Evolutionary conservation across 179 eudicot genomes (phyloP), one percentile per base, ranked within the genome.

Genomic region (Silene noctiflora): DNA sequence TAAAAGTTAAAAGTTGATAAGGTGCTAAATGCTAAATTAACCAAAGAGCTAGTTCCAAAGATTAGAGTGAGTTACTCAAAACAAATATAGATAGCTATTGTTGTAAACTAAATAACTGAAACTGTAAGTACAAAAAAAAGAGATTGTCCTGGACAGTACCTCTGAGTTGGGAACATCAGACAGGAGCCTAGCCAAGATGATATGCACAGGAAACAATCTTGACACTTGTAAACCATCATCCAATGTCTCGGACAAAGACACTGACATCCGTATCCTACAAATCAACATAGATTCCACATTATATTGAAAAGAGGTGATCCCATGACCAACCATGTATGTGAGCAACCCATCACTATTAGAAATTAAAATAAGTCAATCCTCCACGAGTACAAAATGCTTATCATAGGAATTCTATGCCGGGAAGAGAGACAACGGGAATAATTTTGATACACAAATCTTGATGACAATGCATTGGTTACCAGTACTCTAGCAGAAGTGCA

Each of bases 171-270:
- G 80, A 68, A 72, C 29, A 78, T 77, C 86, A 71, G 90, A 74
- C 72, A 84, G 82, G 71, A 83, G 85, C 73, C 85, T 91, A 68
- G 98, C 98, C 86, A 93, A 81, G 73, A 91, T 72, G 72, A 91
- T 83, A 77, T 85, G 84, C 78, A 91, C 44, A 63, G 98, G 98
- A 77, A 85, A 85, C 55, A 89, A 74, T 81, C 81, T 83, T 72
- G 83, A 90, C 75, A 84, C 74, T 79, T 81, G 88, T 66, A 80
- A 68, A 67, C 87, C 85, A 80, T 87, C 85, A 73, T 81, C 80
- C 67, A 74, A 61, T 76, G 79, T 76, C 75, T 85, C 87, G 19
- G 95, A 78, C 59, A 93, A 78, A 63, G 90, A 90, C 65, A 93
- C 74, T 76, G 87, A 73, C 91, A 93, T 84, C 69, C 85, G 86